Evolutionary conservation across 306 rosid species (phyloP).

Genomic region (Quercus variabilis): DNA sequence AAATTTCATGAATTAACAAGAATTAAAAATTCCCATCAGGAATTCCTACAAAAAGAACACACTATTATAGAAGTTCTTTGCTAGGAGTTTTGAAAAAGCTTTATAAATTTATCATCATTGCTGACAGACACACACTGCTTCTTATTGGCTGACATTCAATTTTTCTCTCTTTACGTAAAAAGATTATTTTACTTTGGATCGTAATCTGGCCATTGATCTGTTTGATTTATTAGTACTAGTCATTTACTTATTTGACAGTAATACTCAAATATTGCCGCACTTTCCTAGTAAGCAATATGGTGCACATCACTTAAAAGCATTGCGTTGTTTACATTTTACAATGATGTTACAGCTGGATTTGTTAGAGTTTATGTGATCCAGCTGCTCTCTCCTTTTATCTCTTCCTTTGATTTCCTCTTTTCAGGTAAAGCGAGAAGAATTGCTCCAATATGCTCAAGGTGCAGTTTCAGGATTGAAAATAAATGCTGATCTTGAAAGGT

Average conservation of each 20-base stretch:
- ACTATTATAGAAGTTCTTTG: not conserved
- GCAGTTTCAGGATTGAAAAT: slow-evolving; percentile 79
- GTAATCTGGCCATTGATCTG: not conserved
- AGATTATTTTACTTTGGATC: not conserved
- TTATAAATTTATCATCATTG: not conserved
- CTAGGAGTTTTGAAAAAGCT: not conserved
- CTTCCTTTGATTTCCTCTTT: slow-evolving; percentile 6
- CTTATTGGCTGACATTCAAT: not conserved
- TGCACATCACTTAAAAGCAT: not conserved
- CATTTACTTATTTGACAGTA: not conserved
- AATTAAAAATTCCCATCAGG: no score
- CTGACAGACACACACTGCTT: not conserved
- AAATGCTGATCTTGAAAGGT: slow-evolving; percentile 83
- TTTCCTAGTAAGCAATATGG: not conserved
- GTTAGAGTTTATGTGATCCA: not conserved
- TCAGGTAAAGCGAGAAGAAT: slow-evolving; percentile 83
- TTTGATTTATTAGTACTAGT: not conserved
- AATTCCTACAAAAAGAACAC: no score
- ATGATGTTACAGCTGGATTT: not conserved
- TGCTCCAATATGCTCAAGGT: slow-evolving; percentile 81
- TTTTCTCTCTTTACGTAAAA: not conserved
- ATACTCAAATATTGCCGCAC: not conserved
- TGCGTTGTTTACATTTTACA: slow-evolving; percentile 10
- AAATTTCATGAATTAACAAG: no score
- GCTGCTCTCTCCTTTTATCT: slow-evolving; percentile 6